These are phyloP conservation scores for Leishmania gerbilli DNA, from an alignment of 208 protist species.

Conservation along the genomic window DNA sequence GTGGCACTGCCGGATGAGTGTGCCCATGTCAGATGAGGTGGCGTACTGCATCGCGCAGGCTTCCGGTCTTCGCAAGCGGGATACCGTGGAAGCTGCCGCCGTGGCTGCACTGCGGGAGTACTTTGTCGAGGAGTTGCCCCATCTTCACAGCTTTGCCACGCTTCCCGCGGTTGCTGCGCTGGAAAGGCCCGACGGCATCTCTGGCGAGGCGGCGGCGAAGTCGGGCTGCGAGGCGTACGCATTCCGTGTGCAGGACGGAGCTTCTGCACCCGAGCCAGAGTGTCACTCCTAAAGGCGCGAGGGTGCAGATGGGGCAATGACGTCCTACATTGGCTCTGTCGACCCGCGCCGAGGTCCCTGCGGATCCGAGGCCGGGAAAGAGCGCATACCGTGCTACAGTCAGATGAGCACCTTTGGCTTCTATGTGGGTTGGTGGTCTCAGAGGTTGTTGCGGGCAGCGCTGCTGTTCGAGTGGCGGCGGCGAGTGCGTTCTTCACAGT, in stretches of 20 bases:
- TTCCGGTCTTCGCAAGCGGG: constrained; percentile 43
- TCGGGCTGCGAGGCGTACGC: neutral
- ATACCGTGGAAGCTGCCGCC: constrained; percentile 47
- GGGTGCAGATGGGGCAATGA: neutral
- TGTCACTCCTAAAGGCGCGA: neutral
- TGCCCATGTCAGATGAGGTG: constrained; percentile 38
- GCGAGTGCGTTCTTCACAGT: neutral
- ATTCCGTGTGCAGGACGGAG: neutral
- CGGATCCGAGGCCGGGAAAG: neutral
- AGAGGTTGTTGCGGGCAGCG: neutral
- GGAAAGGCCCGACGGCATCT: neutral
- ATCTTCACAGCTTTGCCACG: neutral
- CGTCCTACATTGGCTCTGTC: neutral
- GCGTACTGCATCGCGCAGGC: constrained; percentile 40
- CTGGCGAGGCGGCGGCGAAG: neutral
- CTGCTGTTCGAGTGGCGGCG: neutral
- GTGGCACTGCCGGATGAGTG: constrained; percentile 67
- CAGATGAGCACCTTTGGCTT: neutral
- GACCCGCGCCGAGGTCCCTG: neutral
- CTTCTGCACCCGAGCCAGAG: neutral
- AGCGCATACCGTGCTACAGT: neutral
- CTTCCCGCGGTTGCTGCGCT: neutral
- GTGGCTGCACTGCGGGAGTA: constrained; percentile 20
- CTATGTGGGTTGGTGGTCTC: neutral
- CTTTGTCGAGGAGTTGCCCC: constrained; percentile 11